Conservation (phyloP, 164 flowering plant genomes). For the Cinnamomum chago region DNA sequence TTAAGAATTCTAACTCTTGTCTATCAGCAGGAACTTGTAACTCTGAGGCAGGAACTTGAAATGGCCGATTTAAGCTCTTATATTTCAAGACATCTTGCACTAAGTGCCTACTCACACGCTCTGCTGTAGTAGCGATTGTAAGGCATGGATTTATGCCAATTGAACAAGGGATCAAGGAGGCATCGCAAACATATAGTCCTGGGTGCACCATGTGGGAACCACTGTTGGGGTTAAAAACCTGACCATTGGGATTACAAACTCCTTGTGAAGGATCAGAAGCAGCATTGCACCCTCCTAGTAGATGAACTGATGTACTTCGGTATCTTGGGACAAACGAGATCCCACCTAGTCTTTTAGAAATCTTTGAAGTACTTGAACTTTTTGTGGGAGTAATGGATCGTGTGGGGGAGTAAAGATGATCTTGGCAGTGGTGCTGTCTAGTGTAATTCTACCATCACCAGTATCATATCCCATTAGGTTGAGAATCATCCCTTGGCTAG, state of each 20-base stretch:
- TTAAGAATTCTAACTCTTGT: neutral
- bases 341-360: slow-evolving; percentile 54
- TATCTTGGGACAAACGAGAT: slow-evolving; percentile 46
- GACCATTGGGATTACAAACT: slow-evolving; percentile 53
- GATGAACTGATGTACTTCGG: slow-evolving; percentile 62
- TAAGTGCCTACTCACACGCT: slow-evolving; percentile 40
- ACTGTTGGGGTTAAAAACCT: slow-evolving; percentile 34
- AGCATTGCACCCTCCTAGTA: slow-evolving; percentile 60
- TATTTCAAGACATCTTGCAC: slow-evolving; percentile 36
- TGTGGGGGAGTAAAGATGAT: slow-evolving; percentile 38
- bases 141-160: slow-evolving; percentile 37
- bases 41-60: neutral
- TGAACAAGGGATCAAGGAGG: slow-evolving; percentile 31
- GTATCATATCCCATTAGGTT: slow-evolving; percentile 52
- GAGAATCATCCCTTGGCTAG: slow-evolving; percentile 22
- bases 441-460: slow-evolving; percentile 37
- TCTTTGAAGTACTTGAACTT: slow-evolving; percentile 45
- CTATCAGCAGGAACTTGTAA: neutral
- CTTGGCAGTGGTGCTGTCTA: slow-evolving; percentile 28
- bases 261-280: slow-evolving; percentile 41
- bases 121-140: slow-evolving; percentile 51
- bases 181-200: slow-evolving; percentile 33
- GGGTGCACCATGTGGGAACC: slow-evolving; percentile 10
- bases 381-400: slow-evolving; percentile 43
- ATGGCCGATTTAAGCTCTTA: slow-evolving; percentile 15